Conservation (phyloP, 192 early-diverging fungal species). For the Allomyces javanicus region DNA sequence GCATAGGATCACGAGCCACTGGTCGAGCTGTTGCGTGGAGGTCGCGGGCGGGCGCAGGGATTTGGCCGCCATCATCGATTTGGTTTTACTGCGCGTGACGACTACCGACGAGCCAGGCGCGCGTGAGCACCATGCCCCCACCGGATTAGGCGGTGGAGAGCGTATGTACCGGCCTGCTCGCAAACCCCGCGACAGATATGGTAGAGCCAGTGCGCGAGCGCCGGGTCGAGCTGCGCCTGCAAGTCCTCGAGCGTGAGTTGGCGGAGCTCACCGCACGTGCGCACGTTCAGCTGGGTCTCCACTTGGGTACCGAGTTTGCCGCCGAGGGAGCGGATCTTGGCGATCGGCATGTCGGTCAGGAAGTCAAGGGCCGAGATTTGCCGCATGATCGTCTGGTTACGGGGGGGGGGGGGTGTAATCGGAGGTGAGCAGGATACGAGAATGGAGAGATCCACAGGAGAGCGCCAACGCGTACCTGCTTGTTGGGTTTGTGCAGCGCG, state of each 20-base stretch:
- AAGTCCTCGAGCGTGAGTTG: conserved; percentile 20
- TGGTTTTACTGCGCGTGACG: conserved; percentile 9
- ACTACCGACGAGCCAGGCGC: background rate
- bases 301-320: conserved; percentile 66
- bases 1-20: conserved; percentile 30
- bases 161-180: conserved; percentile 17
- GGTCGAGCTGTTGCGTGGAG: conserved; percentile 9
- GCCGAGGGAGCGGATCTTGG: conserved; percentile 66
- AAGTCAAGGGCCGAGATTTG: conserved; percentile 29
- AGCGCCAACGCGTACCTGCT: conserved; percentile 34
- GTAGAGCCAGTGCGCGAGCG: conserved; percentile 32
- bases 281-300: conserved; percentile 31
- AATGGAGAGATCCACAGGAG: conserved; percentile 1
- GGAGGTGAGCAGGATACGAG: background rate
- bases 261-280: conserved; percentile 37
- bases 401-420: conserved; percentile 1
- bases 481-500: conserved; percentile 65
- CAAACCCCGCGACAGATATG: conserved; percentile 40
- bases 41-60: conserved; percentile 14
- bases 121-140: background rate
- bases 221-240: conserved; percentile 26
- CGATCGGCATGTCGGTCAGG: conserved; percentile 42
- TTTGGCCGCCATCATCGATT: conserved; percentile 26
- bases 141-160: too few relatives aligned
- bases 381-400: conserved; percentile 44